phyloP scores from a whole-genome alignment of 2,329 filamentous ascomycete genomes.

The Ceratocystis albifundus region DNA sequence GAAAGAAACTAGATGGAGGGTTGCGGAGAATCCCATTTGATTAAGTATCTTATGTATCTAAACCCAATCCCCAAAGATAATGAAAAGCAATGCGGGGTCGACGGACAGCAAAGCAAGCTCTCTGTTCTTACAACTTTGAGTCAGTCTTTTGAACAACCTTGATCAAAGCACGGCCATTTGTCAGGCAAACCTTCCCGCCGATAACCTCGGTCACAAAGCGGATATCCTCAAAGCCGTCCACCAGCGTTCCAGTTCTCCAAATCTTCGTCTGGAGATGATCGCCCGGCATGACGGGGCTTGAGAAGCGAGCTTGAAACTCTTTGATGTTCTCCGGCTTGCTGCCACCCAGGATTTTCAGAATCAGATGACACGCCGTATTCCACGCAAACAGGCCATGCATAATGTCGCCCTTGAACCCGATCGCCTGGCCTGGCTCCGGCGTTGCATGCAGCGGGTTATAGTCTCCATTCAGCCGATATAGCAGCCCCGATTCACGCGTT shows the following conservation, averaged over 20 bases:
- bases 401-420: conserved; percentile 84
- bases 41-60: conserved; percentile 33
- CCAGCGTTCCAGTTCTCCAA: conserved; percentile 60
- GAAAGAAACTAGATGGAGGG: conserved; percentile 54
- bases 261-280: conserved; percentile 72
- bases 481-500: conserved; percentile 56
- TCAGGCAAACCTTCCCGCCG: conserved; percentile 73
- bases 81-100: neutral
- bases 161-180: conserved; percentile 73
- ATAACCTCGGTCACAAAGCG: conserved; percentile 68
- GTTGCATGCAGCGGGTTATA: conserved; percentile 89
- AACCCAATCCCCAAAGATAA: neutral
- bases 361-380: conserved; percentile 64
- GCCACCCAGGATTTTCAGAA: conserved; percentile 61
- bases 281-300: conserved; percentile 69
- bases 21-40: conserved; percentile 73
- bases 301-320: conserved; percentile 83
- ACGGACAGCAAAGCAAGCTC: neutral
- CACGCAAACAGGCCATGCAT: conserved; percentile 83
- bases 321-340: conserved; percentile 70
- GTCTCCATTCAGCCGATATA: conserved; percentile 82
- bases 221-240: conserved; percentile 64
- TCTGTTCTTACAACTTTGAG: conserved; percentile 39
- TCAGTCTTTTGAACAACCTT: conserved; percentile 39
- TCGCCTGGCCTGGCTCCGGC: conserved; percentile 71